A percentile compares a stretch with the other conserved stretches of the same genome.
Conservation (phyloP, 306 rosid genomes). For the Vicia sativa region DNA sequence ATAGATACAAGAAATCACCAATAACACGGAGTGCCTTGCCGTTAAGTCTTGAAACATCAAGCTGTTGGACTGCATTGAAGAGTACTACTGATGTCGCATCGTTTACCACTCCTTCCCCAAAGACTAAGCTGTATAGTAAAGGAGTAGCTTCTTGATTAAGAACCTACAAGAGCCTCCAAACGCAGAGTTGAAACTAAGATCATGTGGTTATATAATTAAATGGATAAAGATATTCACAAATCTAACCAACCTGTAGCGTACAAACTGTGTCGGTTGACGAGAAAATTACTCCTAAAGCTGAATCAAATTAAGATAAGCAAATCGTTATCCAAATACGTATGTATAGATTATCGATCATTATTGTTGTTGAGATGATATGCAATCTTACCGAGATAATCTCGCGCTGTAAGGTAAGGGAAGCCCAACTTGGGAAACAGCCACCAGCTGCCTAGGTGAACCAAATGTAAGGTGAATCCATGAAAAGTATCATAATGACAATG, state of each 20-base stretch:
- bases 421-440: constrained; percentile 81
- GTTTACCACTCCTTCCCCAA: constrained; percentile 95
- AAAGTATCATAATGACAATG: not conserved
- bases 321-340: constrained; percentile 30
- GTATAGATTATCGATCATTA: not conserved
- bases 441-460: constrained; percentile 71
- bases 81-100: constrained; percentile 96
- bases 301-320: constrained; percentile 38
- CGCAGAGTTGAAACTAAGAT: constrained; percentile 24
- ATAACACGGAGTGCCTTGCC: constrained; percentile 44
- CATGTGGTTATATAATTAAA: constrained; percentile 26
- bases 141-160: constrained; percentile 92
- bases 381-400: constrained; percentile 75
- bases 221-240: constrained; percentile 32
- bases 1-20: constrained; percentile 77
- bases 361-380: constrained; percentile 8
- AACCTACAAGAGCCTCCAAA: constrained; percentile 53
- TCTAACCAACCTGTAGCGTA: constrained; percentile 81
- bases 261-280: constrained; percentile 93
- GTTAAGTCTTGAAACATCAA: constrained; percentile 56
- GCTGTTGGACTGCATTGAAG: constrained; percentile 83
- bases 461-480: constrained; percentile 37
- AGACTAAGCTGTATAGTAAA: constrained; percentile 83
- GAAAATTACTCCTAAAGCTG: constrained; percentile 89
- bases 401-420: constrained; percentile 54